These are phyloP conservation scores for Fraxinus baroniana DNA, from an alignment of 305 asterid genomes.

Conservation along the genomic window DNA sequence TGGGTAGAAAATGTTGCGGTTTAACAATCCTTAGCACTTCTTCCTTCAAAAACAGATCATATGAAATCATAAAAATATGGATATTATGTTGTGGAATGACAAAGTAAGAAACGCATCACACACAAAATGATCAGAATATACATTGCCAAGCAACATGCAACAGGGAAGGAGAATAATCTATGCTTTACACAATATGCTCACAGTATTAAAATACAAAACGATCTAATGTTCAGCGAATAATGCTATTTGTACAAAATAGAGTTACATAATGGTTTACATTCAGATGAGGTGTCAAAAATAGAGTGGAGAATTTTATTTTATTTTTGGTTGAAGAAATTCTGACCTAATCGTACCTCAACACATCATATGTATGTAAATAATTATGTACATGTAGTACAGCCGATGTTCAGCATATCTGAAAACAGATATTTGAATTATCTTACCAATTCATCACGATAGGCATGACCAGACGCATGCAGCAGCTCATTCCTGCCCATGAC, in stretches of 20 bases:
- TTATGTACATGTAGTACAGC: neutral
- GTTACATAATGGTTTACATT: neutral
- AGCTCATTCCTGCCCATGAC: constrained; percentile 95
- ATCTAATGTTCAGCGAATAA: neutral
- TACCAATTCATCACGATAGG: constrained; percentile 96
- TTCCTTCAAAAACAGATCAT: constrained; percentile 52
- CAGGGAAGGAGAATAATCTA: constrained; percentile 17
- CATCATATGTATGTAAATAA: neutral
- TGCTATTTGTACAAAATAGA: neutral
- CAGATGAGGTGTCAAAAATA: neutral
- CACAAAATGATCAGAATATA: constrained; percentile 17
- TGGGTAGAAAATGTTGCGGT: constrained; percentile 98
- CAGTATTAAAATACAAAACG: constrained; percentile 14
- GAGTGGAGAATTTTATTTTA: neutral
- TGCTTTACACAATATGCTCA: constrained; percentile 11
- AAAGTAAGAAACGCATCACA: neutral
- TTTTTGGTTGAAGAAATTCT: neutral
- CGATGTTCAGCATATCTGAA: neutral
- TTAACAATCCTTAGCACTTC: constrained; percentile 95
- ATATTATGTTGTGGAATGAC: constrained; percentile 9
- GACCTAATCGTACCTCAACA: neutral
- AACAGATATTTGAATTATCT: constrained; percentile 24
- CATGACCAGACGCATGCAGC: constrained; percentile 98
- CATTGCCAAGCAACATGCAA: constrained; percentile 6
- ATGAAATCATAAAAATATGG: constrained; percentile 21